Conservation (phyloP, 1,284 basidiomycete genomes). For the Rugosomyces carneus region DNA sequence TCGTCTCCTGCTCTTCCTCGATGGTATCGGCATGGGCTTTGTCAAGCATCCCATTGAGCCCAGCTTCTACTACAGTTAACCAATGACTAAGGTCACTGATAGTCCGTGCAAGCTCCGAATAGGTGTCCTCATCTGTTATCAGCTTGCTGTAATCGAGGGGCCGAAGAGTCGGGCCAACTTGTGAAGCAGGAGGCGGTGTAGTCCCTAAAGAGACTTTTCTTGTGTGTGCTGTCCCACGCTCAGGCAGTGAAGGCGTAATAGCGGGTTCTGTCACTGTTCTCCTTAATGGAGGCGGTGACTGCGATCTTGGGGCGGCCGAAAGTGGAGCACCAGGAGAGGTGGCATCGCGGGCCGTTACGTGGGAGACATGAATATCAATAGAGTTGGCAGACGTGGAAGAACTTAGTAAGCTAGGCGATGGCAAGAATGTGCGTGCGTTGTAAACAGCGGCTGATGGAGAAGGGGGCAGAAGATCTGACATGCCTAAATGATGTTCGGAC, state of each 20-base stretch:
- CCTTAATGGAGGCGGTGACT: constrained; percentile 28
- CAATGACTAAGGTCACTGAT: constrained; percentile 79
- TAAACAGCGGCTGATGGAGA: constrained; percentile 60
- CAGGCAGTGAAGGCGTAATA: constrained; percentile 13
- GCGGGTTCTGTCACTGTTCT: constrained; percentile 19
- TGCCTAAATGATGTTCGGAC: constrained; percentile 63
- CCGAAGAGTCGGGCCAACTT: constrained; percentile 35
- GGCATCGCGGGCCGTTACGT: constrained; percentile 23
- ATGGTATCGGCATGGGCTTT: constrained; percentile 37
- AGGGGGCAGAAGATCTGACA: constrained; percentile 69
- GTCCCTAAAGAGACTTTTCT: constrained; percentile 14
- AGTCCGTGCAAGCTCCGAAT: constrained; percentile 66
- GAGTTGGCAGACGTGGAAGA: constrained; percentile 20
- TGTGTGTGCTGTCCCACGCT: constrained; percentile 6
- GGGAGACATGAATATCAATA: constrained; percentile 13
- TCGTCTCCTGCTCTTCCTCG: constrained; percentile 51
- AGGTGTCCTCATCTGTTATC: constrained; percentile 57
- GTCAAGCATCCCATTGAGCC: constrained; percentile 63
- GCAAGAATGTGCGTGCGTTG: constrained; percentile 36
- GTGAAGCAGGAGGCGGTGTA: constrained; percentile 4
- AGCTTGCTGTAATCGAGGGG: constrained; percentile 68
- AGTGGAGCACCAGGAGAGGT: constrained; percentile 27
- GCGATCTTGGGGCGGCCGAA: constrained; percentile 34
- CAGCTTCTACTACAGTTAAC: constrained; percentile 73
- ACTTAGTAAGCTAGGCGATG: constrained; percentile 36